phyloP scores from a whole-genome alignment of 2,329 filamentous ascomycete species.

The Microcyclosporella mali region DNA sequence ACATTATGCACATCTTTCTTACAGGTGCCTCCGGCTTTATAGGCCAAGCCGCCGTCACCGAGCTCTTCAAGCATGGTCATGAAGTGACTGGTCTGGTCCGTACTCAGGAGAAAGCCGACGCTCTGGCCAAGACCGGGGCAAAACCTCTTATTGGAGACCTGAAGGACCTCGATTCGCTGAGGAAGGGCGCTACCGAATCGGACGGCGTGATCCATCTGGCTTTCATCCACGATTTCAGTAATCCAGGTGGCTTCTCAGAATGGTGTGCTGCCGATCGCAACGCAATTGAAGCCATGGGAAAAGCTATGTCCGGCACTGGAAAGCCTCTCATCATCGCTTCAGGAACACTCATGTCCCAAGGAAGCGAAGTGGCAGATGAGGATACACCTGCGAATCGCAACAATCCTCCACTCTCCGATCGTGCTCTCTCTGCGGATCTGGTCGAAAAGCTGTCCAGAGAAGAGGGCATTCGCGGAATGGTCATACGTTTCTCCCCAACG shows the following conservation, averaged over 20 bases:
- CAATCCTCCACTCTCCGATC: slow-evolving; percentile 4
- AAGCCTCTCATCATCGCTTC: slow-evolving; percentile 36
- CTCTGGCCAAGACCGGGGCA: slow-evolving; percentile 36
- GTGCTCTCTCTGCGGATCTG: slow-evolving; percentile 6
- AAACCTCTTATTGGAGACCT: slow-evolving; percentile 39
- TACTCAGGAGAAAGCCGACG: slow-evolving; percentile 29
- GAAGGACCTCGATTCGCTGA: slow-evolving; percentile 34
- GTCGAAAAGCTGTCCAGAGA: slow-evolving; percentile 12
- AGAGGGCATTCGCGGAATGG: slow-evolving; percentile 32
- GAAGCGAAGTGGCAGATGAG: slow-evolving; percentile 8
- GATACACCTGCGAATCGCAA: slow-evolving; percentile 9
- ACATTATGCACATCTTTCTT: slow-evolving; percentile 26
- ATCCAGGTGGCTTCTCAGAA: slow-evolving; percentile 2
- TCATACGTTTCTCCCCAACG: slow-evolving; percentile 39
- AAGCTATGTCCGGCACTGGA: slow-evolving; percentile 29
- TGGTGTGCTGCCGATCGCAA: slow-evolving; percentile 32
- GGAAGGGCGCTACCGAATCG: slow-evolving; percentile 33
- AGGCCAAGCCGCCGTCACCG: slow-evolving; percentile 33
- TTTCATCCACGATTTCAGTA: slow-evolving; percentile 25
- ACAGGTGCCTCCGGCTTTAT: slow-evolving; percentile 41
- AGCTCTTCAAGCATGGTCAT: slow-evolving; percentile 37
- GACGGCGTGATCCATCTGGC: slow-evolving; percentile 44
- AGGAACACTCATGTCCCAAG: slow-evolving; percentile 23
- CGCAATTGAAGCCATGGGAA: slow-evolving; percentile 36
- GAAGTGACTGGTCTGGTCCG: slow-evolving; percentile 40